Evolutionary conservation across 1,284 basidiomycete genomes (phyloP), one percentile per base, ranked within the genome.

Genomic region (Leccinum colubrinum): DNA sequence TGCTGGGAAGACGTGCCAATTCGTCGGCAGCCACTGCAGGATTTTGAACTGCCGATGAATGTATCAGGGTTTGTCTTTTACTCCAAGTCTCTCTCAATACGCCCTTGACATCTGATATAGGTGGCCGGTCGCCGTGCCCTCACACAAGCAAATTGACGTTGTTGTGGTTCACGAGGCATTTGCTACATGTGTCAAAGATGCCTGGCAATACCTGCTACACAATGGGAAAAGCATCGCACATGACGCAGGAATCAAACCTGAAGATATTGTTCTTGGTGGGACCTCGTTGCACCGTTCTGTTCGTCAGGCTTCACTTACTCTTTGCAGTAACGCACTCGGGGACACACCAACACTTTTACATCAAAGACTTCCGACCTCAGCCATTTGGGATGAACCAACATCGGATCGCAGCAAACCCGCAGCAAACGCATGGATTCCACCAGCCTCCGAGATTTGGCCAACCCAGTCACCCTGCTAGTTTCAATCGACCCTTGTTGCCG

Each of bases 191-290:
- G 69, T 78, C 33, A 72, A 71, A 30, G 73, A 77, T n/a, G 81
- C 81, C 4, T 84, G 83, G 83, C 62, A 70, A 35, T 78, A 76
- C 59, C 68, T 83, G 0, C 73, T 81, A 7, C 62, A 74, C 3
- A 67, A 76, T 8, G 80, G 76, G 3, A 68, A 68, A 27, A 60
- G 61, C 14, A 63, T 82, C 8, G 78, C 78, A 0, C 59, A 68
- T 15, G 65, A 70, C 30, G 72, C 76, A 59, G 69, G 68, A n/a
- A 69, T 82, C 27, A 64, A 73, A 62, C 80, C 81, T 0, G 77
- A 81, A 62, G 76, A 82, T 3, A 60, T 84, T 6, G 77, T 83
- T 20, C 71, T 84, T 7, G 75, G 82, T 84, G 39, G 20, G 76
- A 67, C 22, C 6, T 6, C 14, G 3, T 35, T 30, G 5, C n/a